Base-by-base conservation (phyloP, 2,329 filamentous ascomycete species). In the Neopestalotiopsis sp. region DNA sequence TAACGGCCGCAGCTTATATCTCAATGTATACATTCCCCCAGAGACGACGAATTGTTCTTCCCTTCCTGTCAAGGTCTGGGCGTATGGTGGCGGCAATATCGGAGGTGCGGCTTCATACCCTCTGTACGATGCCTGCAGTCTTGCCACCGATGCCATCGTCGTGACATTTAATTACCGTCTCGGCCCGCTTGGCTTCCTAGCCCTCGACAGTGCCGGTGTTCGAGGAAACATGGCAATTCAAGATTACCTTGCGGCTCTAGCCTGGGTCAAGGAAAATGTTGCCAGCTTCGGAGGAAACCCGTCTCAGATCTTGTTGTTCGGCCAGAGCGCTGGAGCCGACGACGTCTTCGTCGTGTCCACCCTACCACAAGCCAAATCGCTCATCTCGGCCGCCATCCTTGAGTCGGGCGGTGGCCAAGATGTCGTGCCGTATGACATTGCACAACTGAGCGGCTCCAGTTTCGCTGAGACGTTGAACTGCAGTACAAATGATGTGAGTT, bases 61-160 rank as follows among this genome's bases (percentile, higher is more conserved):
- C n/a, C 57, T 61, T 0, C 57, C 57, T 5, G 57, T 61, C 13
- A 61, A 61, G 32, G 32, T 38, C 57, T 34, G 57, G 57, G 13
- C 32, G 13, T 61, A 61, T 61, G 57, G 57, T 24, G 57, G 57
- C 32, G 57, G 57, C 57, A 61, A 61, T 9, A 12, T 38, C 20
- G 57, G 28, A 61, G 57, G 57, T 3, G 57, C 28, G 5, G 24
- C 32, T 12, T 61, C 57, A 0, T 30, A 61, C 12, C 28, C 17
- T 61, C 57, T 61, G 5, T 61, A 61, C 32, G 32, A 61, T 61
- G 57, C 28, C 32, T 61, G 57, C 32, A 30, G 28, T 61, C 28
- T 38, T 9, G 57, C 28, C 17, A 61, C 57, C 24, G 57, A 61
- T 5, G 57, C 57, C 28, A 38, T 61, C 12, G 28, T 32, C 12